phyloP scores from a whole-genome alignment of 139 green algal species.

The Picochlorum sp. region DNA sequence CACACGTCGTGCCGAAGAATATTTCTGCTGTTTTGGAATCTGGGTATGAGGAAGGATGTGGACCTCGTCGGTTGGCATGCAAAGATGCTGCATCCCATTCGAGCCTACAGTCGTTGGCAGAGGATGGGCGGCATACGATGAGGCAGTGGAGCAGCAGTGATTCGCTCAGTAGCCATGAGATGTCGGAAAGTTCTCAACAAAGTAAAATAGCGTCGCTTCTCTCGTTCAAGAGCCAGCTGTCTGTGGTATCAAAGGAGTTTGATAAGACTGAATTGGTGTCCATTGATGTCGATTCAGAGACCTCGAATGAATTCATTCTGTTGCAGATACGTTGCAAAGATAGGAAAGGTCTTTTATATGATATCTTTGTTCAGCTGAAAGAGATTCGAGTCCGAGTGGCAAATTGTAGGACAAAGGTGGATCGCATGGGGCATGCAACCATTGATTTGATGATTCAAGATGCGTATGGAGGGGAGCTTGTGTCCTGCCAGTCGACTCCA shows the following conservation, averaged over 20 bases:
- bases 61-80: conserved; percentile 2
- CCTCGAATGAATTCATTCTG: conserved; percentile 41
- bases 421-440: conserved; percentile 6
- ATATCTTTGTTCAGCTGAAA: conserved; percentile 59
- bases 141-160: neutral
- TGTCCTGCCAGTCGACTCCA: conserved; percentile 26
- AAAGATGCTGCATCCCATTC: conserved; percentile 5
- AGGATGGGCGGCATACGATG: neutral
- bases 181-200: neutral
- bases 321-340: conserved; percentile 52
- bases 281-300: conserved; percentile 60
- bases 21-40: neutral
- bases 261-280: conserved; percentile 10
- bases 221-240: too few species aligned
- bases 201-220: too few species aligned
- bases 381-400: conserved; percentile 59
- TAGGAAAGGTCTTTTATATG: conserved; percentile 75
- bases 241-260: neutral
- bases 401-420: conserved; percentile 45
- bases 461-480: conserved; percentile 17
- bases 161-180: neutral
- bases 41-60: neutral
- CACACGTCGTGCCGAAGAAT: neutral
- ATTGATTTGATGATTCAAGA: conserved; percentile 58
- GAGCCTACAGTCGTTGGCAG: neutral